A percentile compares a stretch with the other conserved stretches of the same genome.
These are phyloP conservation scores for Suillus americanus DNA, from an alignment of 768 basidiomycete species.

Conservation along the genomic window DNA sequence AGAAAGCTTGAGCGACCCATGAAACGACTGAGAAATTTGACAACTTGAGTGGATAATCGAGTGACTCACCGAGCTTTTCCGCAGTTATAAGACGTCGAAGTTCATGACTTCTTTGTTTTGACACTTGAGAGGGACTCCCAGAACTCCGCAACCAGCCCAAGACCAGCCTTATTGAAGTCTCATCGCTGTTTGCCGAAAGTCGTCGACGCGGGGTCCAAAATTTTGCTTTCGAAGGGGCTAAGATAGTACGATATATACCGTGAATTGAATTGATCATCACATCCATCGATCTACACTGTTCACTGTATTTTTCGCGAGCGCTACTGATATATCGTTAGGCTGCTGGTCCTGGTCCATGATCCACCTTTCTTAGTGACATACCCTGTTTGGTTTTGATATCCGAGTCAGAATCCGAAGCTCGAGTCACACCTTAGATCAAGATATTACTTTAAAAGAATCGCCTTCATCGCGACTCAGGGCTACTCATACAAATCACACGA, in stretches of 20 bases:
- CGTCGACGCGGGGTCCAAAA: background rate
- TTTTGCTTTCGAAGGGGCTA: background rate
- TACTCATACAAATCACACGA: background rate
- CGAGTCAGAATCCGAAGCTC: background rate
- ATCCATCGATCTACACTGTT: background rate
- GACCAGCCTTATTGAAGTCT: too few species aligned
- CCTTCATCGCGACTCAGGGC: background rate
- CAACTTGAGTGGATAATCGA: background rate
- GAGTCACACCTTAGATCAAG: slow-evolving; percentile 3
- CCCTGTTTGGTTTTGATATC: slow-evolving; percentile 1
- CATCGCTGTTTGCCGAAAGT: background rate
- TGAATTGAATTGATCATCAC: background rate
- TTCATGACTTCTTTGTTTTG: background rate
- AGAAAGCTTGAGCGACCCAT: background rate
- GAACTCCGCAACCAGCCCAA: too few species aligned
- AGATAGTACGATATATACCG: background rate
- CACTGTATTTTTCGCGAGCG: background rate
- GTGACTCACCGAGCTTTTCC: background rate
- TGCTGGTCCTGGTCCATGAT: background rate
- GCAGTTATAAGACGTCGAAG: background rate
- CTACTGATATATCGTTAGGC: background rate
- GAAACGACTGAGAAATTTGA: background rate
- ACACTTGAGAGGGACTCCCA: background rate
- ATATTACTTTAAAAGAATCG: background rate
- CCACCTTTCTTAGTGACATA: background rate